Conservation (phyloP, 495 filamentous ascomycete genomes). For the Amniculicola lignicola region DNA sequence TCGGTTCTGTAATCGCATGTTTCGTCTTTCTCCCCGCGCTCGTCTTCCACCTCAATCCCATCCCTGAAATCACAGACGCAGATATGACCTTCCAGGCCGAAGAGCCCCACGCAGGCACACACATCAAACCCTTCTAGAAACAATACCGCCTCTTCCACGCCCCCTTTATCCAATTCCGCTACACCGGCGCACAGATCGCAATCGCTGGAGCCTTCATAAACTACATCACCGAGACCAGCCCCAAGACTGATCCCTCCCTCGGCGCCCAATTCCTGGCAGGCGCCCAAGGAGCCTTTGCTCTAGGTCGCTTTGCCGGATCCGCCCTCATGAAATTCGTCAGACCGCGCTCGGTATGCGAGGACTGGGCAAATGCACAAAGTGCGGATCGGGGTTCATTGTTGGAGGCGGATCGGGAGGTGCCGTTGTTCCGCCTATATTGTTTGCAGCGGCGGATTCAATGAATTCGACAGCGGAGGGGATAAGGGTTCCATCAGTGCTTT, state of each 20-base stretch:
- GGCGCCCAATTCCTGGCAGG: constrained; percentile 55
- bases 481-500: constrained; percentile 58
- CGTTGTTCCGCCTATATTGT: constrained; percentile 51
- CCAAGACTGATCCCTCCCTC: constrained; percentile 37
- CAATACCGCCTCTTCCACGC: constrained; percentile 59
- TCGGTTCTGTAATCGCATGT: constrained; percentile 52
- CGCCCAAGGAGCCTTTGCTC: constrained; percentile 55
- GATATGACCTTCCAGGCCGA: constrained; percentile 56
- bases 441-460: constrained; percentile 47
- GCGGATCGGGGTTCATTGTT: constrained; percentile 56
- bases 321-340: constrained; percentile 52
- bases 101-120: constrained; percentile 44
- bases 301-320: constrained; percentile 51
- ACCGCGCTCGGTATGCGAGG: constrained; percentile 58
- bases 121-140: constrained; percentile 48
- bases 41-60: constrained; percentile 35
- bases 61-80: constrained; percentile 54
- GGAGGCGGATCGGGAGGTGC: constrained; percentile 56
- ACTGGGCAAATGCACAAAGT: constrained; percentile 58
- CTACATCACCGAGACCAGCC: constrained; percentile 48
- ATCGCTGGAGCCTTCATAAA: constrained; percentile 48
- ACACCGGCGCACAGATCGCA: constrained; percentile 62
- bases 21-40: constrained; percentile 33
- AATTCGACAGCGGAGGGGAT: constrained; percentile 49
- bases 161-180: constrained; percentile 69